Base-by-base conservation (phyloP, 1,284 basidiomycete genomes). In the Amylostereum areolatum region DNA sequence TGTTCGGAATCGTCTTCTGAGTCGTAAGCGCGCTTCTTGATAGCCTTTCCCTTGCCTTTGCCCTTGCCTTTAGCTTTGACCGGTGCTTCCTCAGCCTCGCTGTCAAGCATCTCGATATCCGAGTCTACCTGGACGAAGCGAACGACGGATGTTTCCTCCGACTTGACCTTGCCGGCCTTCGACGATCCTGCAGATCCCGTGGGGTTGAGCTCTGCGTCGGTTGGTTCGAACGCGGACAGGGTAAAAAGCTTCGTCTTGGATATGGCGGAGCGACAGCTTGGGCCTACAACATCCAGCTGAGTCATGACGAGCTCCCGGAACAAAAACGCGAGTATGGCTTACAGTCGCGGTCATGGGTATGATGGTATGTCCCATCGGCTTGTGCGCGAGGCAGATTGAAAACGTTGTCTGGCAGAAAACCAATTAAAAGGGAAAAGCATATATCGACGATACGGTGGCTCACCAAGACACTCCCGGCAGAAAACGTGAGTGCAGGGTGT, bases 401-500 rank as follows among this genome's bases (percentile, higher is more conserved):
- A 34, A 73, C 67, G 48, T 72, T 64, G 36, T 58, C 73, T 75
- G 54, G n/a, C 45, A 39, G 45, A 50, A 10, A 43, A 7, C 49
- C 45, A 8, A n/a, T 43, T 42, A 42, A 50, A 40, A 33, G 43
- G 42, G 41, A 45, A 30, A 12, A 49, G 24, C 44, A 31, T 30
- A n/a, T 27, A n/a, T 18, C 6, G 28, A 11, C 4, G 28, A 25
- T 31, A 47, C 37, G 12, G 41, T 45, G 11, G 67, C 73, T 52
- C 57, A 77, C 75, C 52, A 34, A 77, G 69, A 53, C 78, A 81
- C 43, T 73, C 73, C 12, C 68, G 63, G 56, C 78, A 82, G 61
- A 77, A 80, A 3, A 70, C 61, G 53, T 80, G 79, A 6, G 62
- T 64, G 54, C 79, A 81, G 0, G 66, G 55, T 0, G 77, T 80